Base-by-base conservation (phyloP, 352 stramenopile species). In the Globisporangium solare region DNA sequence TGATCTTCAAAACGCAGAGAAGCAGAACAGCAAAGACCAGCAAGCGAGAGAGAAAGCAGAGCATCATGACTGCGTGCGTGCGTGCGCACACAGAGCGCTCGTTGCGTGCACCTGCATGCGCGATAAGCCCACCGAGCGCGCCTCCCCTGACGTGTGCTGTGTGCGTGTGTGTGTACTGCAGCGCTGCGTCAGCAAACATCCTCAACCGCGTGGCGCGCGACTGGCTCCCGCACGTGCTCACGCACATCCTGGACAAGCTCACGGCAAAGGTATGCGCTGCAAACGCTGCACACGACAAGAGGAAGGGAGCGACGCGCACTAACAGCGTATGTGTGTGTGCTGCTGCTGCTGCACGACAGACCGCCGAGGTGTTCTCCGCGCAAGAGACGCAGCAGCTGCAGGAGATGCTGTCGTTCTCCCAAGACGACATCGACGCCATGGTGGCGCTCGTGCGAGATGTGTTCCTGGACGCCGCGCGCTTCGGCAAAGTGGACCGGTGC, bases 161-260 rank as follows among this genome's bases (percentile, higher is more conserved):
- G 10, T 56, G 13, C 42, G 11, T 50, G 10, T 15, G 41, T 6
- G 11, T 50, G 10, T 15, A 46, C 3, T 47, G 15, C 39, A 20
- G 22, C 35, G 35, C 20, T 35, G 27, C 46, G n/a, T 6, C 24
- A 21, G 7, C 49, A 22, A 41, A 35, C 3, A 51, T 74, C 15
- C 55, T 89, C 6, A 89, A 88, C 37, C 60, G 51, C 54, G 66
- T 87, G 43, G 51, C 59, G 45, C 64, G 61, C 35, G 75, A 85
- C 27, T 83, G 75, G 40, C 56, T 89, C 45, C 54, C 58, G 21
- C 76, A 80, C 37, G 60, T 89, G 51, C 60, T 89, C 22, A 46
- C 64, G 35, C 73, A 82, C 53, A 71, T 89, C 49, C 60, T 89
- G 40, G 74, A 82, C 46, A 79, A 79, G 51, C 75, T 83, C 54